Evolutionary conservation across 306 rosid genomes (phyloP).

Genomic region (Lotus japonicus): DNA sequence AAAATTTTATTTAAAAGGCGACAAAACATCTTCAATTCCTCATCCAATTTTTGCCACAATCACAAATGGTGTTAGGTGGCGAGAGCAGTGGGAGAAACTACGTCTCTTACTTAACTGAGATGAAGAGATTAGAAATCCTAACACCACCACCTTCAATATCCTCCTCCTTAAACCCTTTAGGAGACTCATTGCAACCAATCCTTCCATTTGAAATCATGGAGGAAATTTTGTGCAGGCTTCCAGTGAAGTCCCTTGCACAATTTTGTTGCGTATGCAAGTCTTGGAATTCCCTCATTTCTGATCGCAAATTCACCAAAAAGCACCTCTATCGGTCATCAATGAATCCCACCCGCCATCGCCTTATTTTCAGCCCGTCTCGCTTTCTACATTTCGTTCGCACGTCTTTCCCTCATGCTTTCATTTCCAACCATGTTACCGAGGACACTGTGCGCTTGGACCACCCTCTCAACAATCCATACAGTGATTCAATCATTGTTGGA

Average conservation of each 20-base stretch:
- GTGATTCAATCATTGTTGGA: not conserved
- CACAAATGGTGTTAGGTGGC: no score
- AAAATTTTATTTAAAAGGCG: no score
- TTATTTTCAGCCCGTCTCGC: not conserved
- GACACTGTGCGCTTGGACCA: no score
- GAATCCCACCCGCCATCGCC: not conserved
- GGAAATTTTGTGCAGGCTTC: constrained; percentile 23
- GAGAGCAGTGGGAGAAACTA: no score
- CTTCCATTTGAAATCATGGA: constrained; percentile 23
- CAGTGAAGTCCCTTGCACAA: constrained; percentile 18
- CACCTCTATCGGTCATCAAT: not conserved
- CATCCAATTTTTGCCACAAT: no score
- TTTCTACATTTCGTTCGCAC: no score
- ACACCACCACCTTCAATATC: not conserved
- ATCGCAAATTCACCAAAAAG: constrained; percentile 22
- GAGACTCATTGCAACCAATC: not conserved
- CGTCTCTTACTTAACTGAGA: no score
- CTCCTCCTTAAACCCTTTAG: not conserved
- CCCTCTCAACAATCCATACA: not conserved
- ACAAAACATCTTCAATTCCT: no score
- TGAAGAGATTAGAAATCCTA: not conserved
- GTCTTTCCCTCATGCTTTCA: no score
- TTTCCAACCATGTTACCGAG: no score
- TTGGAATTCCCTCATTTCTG: constrained; percentile 33
- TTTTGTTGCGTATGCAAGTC: constrained; percentile 15